Evolutionary conservation across 768 basidiomycete species (phyloP), one percentile per base, ranked within the genome.

Genomic region (Coprinopsis cinerea): DNA sequence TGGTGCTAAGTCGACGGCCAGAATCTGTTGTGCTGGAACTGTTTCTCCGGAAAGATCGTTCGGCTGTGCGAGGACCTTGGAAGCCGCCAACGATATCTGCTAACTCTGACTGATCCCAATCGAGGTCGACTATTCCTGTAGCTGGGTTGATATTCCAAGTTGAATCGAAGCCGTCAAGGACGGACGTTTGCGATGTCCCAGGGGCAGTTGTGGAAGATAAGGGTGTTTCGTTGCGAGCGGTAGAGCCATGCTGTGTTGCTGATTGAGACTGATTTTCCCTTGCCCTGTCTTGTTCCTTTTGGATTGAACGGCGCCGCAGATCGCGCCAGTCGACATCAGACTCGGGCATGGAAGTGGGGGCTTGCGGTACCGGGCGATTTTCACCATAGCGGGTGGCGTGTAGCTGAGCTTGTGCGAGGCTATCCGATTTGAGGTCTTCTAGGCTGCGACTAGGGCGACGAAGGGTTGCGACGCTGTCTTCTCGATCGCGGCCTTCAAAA

Each of bases 381-480:
- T 52, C 34, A 2, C 45, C 20, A 37, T 44, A 40, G 27, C 51
- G 46, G 25, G 57, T 37, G 28, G 44, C 32, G 11, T 45, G 6
- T 36, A 14, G 36, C 27, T 22, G 37, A 30, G 27, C 48, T 51
- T 22, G 53, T 36, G 20, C 42, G 35, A 18, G 53, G 44, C 44
- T 49, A 40, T 52, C 44, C 36, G 48, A 57, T 48, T 41, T 51
- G 35, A 51, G 57, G 37, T 81, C 77, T 49, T 83, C 80, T 55
- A 81, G 63, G 57, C 81, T 83, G 54, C 76, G 73, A 58, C 82
- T 85, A 18, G 76, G 75, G 17, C 82, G 71, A 47, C 82, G 75
- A n/a, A 81, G 60, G 10, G 81, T 83, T 34, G 72, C 69, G 28
- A 78, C 60, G 57, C 78, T 82, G 49, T 74, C 77, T 59, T 84